Evolutionary conservation across 805 yeast genomes (phyloP).

Genomic region (Cyberlindnera nakhonratchasimensis): DNA sequence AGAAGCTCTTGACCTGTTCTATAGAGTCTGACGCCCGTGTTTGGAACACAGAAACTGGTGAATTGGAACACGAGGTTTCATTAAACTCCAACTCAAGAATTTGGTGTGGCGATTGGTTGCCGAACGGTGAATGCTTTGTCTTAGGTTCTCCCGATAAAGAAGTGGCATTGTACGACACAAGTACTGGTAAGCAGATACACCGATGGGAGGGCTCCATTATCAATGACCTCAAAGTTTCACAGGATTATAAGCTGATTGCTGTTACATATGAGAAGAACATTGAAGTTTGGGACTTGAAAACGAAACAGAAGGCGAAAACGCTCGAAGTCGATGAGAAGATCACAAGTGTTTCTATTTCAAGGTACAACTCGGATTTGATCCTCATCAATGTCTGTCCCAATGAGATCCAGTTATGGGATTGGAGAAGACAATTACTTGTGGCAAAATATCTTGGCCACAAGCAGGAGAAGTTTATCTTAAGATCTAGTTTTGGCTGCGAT

Average conservation of each 20-base stretch:
- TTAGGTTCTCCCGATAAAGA: constrained; percentile 78
- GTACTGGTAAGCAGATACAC: constrained; percentile 28
- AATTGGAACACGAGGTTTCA: constrained; percentile 22
- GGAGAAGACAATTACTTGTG: constrained; percentile 50
- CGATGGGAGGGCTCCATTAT: constrained; percentile 44
- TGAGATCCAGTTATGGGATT: constrained; percentile 81
- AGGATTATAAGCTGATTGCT: constrained; percentile 60
- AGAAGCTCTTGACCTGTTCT: constrained; percentile 64
- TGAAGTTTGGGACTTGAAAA: constrained; percentile 52
- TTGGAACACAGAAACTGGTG: constrained; percentile 55
- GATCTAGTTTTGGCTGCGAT: constrained; percentile 72
- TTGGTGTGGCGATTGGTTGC: constrained; percentile 71
- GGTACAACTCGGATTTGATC: constrained; percentile 48
- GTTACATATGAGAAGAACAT: constrained; percentile 62
- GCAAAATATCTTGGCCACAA: constrained; percentile 69
- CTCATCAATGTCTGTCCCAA: constrained; percentile 68
- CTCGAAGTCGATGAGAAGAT: constrained; percentile 53
- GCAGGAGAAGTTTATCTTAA: constrained; percentile 64
- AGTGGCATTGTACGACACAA: constrained; percentile 44
- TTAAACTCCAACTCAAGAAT: constrained; percentile 32
- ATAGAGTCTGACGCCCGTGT: constrained; percentile 66
- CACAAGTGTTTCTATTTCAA: constrained; percentile 61
- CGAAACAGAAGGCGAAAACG: constrained; percentile 40
- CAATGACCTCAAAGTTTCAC: constrained; percentile 65
- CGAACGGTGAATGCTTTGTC: constrained; percentile 50